Base-by-base conservation (phyloP, 2,329 filamentous ascomycete species). In the Fusarium liriodendri region DNA sequence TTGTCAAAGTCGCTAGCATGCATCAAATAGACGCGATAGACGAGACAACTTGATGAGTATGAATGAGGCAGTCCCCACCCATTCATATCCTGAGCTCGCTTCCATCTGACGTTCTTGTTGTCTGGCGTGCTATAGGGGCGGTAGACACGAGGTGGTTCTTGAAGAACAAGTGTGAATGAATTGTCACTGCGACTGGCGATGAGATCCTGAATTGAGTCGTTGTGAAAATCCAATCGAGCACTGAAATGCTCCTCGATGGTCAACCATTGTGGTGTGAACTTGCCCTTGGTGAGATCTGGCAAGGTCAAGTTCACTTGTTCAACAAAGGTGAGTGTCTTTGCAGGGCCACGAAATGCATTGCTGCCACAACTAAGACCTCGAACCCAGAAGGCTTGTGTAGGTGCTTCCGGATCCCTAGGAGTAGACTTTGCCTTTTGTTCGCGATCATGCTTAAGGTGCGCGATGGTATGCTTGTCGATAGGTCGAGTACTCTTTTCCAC, bases 91-190 rank as follows among this genome's bases (percentile, higher is more conserved):
- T 72, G 73, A 11, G 82, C 67, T 13, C 85, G 82, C 20, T 75
- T 77, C 79, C 74, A 80, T 35, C 69, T 67, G 11, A 40, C 37
- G 27, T 33, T 57, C n/a, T 57, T 18, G 64, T 63, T 40, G 32
- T 57, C 64, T 58, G 67, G 33, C 2, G 10, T 38, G 13, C 42
- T 7, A 50, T 60, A n/a, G 69, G 38, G 35, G 38, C 68, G 20
- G 77, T 88, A 89, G 61, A 89, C 86, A 2, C 83, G 83, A 0
- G 89, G 89, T 2, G 88, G 84, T 33, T 87, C 85, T 22, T 77
- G 82, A 10, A 92, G 84, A 0, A 89, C 87, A 4, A 92, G 74
- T 0, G 86, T 87, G 18, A 90, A 76, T 0, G 83, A 81, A 69
- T 81, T 64, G 70, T 82, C 59, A 22, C 76, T 37, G 35, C 79